Evolutionary conservation across 805 yeast species (phyloP).

Genomic region (Kluyveromyces aestuarii): DNA sequence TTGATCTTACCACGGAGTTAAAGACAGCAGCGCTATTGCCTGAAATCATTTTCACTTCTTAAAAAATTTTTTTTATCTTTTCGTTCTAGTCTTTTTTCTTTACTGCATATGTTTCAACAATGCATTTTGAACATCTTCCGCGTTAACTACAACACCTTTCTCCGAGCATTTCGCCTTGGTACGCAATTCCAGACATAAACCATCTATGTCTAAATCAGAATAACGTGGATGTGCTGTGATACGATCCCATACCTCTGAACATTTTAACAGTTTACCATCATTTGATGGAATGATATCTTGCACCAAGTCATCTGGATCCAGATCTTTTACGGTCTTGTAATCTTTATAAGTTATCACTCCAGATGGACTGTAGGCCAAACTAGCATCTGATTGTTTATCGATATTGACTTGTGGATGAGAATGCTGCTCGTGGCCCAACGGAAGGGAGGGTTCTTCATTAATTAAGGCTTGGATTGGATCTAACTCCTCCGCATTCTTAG

Average conservation of each 20-base stretch:
- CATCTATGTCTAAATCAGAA: slow-evolving; percentile 89
- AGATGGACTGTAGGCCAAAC: background rate
- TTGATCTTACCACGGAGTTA: background rate
- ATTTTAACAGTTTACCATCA: slow-evolving; percentile 50
- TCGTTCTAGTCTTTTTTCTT: background rate
- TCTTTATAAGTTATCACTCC: background rate
- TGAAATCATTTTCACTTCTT: background rate
- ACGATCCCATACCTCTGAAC: slow-evolving; percentile 95
- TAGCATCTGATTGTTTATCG: background rate
- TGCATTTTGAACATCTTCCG: slow-evolving; percentile 63
- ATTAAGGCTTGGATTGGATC: slow-evolving; percentile 2
- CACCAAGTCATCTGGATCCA: background rate
- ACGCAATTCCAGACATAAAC: slow-evolving; percentile 82
- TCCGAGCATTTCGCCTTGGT: slow-evolving; percentile 93
- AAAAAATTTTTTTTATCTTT: too few relatives aligned
- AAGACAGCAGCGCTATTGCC: background rate
- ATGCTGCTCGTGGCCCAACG: background rate
- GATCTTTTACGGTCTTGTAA: background rate
- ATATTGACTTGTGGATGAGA: background rate
- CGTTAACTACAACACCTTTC: slow-evolving; percentile 79
- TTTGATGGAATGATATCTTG: slow-evolving; percentile 56
- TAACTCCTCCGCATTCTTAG: background rate
- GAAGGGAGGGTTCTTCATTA: slow-evolving; percentile 1
- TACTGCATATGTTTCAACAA: slow-evolving; percentile 17
- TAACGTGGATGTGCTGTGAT: slow-evolving; percentile 90